Evolutionary conservation across 1,284 basidiomycete genomes (phyloP).

Genomic region (Ceratobasidium sp.): DNA sequence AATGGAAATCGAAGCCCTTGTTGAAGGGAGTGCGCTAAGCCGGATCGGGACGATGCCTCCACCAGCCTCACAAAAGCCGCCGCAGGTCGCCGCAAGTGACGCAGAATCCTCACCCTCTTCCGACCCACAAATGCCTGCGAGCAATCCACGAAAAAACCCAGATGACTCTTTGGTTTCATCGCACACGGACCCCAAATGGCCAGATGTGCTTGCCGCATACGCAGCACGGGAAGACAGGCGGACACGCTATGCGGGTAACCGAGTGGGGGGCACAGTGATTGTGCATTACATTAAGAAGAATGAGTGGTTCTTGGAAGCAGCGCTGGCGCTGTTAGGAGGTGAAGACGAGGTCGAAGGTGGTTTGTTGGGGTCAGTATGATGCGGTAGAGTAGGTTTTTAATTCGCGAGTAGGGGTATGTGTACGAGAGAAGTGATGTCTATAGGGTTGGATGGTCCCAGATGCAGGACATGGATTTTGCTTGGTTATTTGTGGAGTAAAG

Average conservation of each 20-base stretch:
- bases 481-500: neutral
- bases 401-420: neutral
- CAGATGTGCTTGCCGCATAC: conserved; percentile 66
- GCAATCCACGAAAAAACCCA: conserved; percentile 44
- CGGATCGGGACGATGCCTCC: conserved; percentile 54
- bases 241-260: conserved; percentile 68
- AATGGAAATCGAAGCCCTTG: conserved; percentile 87
- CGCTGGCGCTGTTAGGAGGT: conserved; percentile 78
- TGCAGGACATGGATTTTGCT: conserved; percentile 18
- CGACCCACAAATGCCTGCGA: conserved; percentile 30
- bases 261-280: conserved; percentile 89
- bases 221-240: conserved; percentile 69
- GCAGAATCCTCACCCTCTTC: conserved; percentile 27
- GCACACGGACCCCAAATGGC: conserved; percentile 45
- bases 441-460: conserved; percentile 25
- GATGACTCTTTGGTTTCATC: conserved; percentile 44
- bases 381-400: neutral
- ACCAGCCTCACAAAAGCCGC: conserved; percentile 47
- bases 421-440: neutral
- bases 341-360: conserved; percentile 2
- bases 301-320: conserved; percentile 95
- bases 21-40: conserved; percentile 89
- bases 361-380: neutral
- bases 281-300: conserved; percentile 98
- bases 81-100: conserved; percentile 44